Conservation (phyloP, 495 filamentous ascomycete species). For the Xylaria longipes region DNA sequence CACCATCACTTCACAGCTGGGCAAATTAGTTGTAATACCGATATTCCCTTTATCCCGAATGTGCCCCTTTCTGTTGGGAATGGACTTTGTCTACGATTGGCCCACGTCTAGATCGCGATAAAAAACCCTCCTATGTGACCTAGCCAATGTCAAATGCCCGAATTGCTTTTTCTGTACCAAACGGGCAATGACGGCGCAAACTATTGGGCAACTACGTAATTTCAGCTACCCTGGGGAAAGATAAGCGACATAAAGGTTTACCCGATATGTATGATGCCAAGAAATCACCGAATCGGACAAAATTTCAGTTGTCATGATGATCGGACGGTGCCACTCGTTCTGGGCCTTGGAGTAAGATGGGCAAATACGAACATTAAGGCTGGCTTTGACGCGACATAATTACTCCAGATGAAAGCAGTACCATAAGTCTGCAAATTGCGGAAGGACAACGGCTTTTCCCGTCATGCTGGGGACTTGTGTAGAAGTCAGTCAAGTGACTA, state of each 20-base stretch:
- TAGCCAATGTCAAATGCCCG: background rate
- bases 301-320: background rate
- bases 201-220: background rate
- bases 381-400: background rate
- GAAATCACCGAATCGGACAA: background rate
- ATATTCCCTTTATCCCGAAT: background rate
- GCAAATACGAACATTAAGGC: background rate
- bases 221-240: background rate
- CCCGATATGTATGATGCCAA: background rate
- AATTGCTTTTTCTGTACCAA: background rate
- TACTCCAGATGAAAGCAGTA: conserved; percentile 8
- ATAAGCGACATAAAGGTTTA: background rate
- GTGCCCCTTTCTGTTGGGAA: background rate
- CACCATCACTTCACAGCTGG: background rate
- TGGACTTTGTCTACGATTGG: background rate
- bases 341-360: background rate
- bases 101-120: background rate
- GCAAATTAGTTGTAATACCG: conserved; percentile 15
- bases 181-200: background rate
- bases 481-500: background rate
- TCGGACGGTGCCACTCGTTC: background rate
- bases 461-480: background rate
- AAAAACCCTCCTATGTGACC: conserved; percentile 4
- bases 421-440: background rate
- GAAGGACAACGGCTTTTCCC: background rate